Evolutionary conservation across 2,329 filamentous ascomycete species (phyloP).

Genomic region (Phialemonium atrogriseum): DNA sequence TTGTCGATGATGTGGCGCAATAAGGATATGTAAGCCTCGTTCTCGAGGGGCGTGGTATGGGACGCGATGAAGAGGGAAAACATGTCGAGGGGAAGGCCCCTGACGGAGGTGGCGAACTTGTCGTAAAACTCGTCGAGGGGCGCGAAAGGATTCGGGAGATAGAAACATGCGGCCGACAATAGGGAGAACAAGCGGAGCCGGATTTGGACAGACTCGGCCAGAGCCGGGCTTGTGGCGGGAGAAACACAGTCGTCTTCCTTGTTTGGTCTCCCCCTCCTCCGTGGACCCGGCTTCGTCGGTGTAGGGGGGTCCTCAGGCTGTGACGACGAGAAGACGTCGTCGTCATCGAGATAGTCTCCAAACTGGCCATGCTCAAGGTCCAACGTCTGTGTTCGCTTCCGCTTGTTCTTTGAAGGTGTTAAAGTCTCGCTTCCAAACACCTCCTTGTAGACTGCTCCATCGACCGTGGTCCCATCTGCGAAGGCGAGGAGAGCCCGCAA

Average conservation of each 20-base stretch:
- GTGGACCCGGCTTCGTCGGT: conserved; percentile 31
- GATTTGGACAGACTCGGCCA: conserved; percentile 48
- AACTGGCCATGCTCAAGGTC: conserved; percentile 53
- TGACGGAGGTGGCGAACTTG: conserved; percentile 46
- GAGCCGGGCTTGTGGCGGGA: conserved; percentile 12
- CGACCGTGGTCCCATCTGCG: conserved; percentile 51
- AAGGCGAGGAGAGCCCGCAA: conserved; percentile 53
- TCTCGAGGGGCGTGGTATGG: conserved; percentile 24
- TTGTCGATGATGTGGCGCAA: conserved; percentile 35
- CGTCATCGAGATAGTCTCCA: conserved; percentile 53
- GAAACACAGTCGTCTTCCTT: conserved; percentile 21
- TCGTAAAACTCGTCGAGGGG: conserved; percentile 49
- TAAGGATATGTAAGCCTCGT: conserved; percentile 33
- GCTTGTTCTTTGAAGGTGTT: conserved; percentile 36
- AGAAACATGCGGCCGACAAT: conserved; percentile 36
- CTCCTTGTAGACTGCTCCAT: conserved; percentile 57
- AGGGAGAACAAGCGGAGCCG: conserved; percentile 57
- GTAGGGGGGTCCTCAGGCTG: conserved; percentile 38
- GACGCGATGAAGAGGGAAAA: conserved; percentile 49
- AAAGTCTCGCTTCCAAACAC: conserved; percentile 60
- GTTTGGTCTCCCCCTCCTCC: conserved; percentile 16
- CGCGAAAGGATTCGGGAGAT: conserved; percentile 32
- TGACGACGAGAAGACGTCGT: conserved; percentile 32
- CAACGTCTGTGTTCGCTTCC: conserved; percentile 37
- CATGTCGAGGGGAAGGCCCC: conserved; percentile 46